Percentiles rank a stretch among this genome's conserved stretches.
phyloP scores from a whole-genome alignment of 768 basidiomycete genomes.

The Hemileccinum rubropunctum region DNA sequence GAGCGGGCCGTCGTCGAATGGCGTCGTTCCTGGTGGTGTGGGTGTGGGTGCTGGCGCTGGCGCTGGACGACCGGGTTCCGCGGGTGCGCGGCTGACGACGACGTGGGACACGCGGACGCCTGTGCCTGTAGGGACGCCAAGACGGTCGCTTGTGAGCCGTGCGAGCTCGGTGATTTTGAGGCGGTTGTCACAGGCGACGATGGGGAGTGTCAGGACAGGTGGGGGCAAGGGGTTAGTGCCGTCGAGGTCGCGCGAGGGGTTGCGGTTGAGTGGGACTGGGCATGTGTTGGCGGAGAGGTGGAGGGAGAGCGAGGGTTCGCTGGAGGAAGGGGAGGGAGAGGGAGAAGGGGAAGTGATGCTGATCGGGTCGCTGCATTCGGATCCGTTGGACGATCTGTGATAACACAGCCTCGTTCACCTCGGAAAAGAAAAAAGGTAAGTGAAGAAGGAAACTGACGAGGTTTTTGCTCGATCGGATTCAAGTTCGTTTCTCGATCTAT shows the following conservation, averaged over 20 bases:
- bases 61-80: slow-evolving; percentile 20
- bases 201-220: not conserved
- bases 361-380: slow-evolving; percentile 12
- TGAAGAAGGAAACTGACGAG: too few species aligned
- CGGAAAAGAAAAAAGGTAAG: too few species aligned
- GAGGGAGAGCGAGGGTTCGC: not conserved
- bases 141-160: slow-evolving; percentile 23
- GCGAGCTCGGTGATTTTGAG: slow-evolving; percentile 28
- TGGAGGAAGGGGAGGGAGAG: not conserved
- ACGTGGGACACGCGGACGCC: not conserved
- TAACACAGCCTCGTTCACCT: too few species aligned
- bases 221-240: not conserved
- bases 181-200: slow-evolving; percentile 22
- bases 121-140: not conserved
- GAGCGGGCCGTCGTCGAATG: not conserved
- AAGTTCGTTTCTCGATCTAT: too few species aligned
- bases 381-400: slow-evolving; percentile 7
- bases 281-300: slow-evolving; percentile 1
- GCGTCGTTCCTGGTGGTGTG: not conserved
- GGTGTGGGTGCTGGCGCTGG: not conserved
- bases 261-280: not conserved
- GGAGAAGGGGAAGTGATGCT: slow-evolving; percentile 18
- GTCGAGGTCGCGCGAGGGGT: slow-evolving; percentile 1
- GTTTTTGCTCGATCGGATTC: too few species aligned
- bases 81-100: slow-evolving; percentile 21